phyloP scores from a whole-genome alignment of 2,329 filamentous ascomycete genomes.

The Clarireedia hainanense region DNA sequence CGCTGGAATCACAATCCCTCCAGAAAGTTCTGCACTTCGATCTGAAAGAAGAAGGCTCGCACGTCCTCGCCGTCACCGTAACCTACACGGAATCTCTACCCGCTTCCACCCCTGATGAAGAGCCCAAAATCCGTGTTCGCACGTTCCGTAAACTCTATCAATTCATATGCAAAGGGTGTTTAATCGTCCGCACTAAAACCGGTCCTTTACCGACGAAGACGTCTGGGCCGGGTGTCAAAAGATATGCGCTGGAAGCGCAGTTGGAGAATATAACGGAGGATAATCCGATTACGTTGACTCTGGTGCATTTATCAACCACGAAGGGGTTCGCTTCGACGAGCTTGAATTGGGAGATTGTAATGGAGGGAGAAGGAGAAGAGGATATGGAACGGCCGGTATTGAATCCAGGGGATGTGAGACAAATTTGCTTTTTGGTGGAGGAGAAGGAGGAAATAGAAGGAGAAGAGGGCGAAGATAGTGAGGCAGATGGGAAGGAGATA shows the following conservation, averaged over 20 bases:
- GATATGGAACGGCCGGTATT: slow-evolving; percentile 49
- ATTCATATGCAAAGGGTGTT: slow-evolving; percentile 83
- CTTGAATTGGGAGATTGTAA: slow-evolving; percentile 46
- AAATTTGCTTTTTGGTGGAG: slow-evolving; percentile 56
- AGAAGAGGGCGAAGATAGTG: slow-evolving; percentile 16
- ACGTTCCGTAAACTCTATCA: slow-evolving; percentile 96
- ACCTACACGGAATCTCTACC: slow-evolving; percentile 86
- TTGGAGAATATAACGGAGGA: slow-evolving; percentile 84
- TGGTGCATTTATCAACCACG: slow-evolving; percentile 47
- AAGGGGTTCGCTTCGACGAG: slow-evolving; percentile 43
- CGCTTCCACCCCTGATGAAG: slow-evolving; percentile 39
- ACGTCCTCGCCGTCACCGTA: slow-evolving; percentile 87
- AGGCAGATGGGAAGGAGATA: slow-evolving; percentile 28
- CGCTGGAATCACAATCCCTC: slow-evolving; percentile 30
- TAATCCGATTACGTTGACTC: slow-evolving; percentile 69
- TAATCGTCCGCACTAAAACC: slow-evolving; percentile 87
- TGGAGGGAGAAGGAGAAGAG: slow-evolving; percentile 16
- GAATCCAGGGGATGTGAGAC: slow-evolving; percentile 55
- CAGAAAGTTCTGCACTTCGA: slow-evolving; percentile 81
- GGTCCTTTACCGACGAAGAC: slow-evolving; percentile 38
- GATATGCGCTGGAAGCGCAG: slow-evolving; percentile 84
- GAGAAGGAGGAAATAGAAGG: slow-evolving; percentile 27
- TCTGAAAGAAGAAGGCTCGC: slow-evolving; percentile 87
- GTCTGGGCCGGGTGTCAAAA: slow-evolving; percentile 17
- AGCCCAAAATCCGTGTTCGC: slow-evolving; percentile 46